Conservation (phyloP, 257 asterid species). For the Solanum phureja region DNA sequence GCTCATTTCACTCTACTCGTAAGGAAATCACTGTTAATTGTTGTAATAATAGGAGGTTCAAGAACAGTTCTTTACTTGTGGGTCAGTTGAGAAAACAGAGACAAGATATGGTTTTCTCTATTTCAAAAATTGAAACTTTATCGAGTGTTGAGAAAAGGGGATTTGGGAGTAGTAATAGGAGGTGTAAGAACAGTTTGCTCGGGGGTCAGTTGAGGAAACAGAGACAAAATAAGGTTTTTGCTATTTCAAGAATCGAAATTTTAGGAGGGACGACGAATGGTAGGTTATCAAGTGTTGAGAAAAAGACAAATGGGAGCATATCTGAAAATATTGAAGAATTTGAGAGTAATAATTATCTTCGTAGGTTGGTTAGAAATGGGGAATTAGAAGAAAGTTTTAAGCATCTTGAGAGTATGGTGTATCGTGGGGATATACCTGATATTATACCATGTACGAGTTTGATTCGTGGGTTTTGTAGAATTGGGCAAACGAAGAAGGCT, state of each 20-base stretch:
- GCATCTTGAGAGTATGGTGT: constrained; percentile 65
- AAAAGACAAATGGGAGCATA: constrained; percentile 2
- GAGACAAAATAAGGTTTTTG: constrained; percentile 25
- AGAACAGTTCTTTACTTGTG: constrained; percentile 3
- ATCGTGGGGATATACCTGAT: constrained; percentile 65
- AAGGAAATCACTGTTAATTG: constrained; percentile 2
- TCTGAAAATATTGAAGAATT: constrained; percentile 45
- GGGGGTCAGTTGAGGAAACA: constrained; percentile 12
- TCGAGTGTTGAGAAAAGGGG: constrained; percentile 14
- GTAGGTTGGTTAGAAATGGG: constrained; percentile 57
- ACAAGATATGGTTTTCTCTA: constrained; percentile 28
- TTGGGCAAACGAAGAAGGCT: constrained; percentile 55
- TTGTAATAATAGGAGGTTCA: neutral
- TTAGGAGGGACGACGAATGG: constrained; percentile 35
- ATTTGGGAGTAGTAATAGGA: neutral
- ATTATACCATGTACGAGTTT: constrained; percentile 60
- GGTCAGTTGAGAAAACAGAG: constrained; percentile 16
- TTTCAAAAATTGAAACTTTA: constrained; percentile 30
- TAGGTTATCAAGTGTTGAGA: constrained; percentile 22
- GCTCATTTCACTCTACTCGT: constrained; percentile 19
- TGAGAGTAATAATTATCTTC: constrained; percentile 61
- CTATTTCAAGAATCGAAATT: constrained; percentile 37
- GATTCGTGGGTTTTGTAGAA: constrained; percentile 70
- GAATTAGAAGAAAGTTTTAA: constrained; percentile 60
- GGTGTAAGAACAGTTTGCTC: constrained; percentile 4